These are phyloP conservation scores for Barnettozyma pratensis DNA, from an alignment of 805 yeast species.

Conservation along the genomic window DNA sequence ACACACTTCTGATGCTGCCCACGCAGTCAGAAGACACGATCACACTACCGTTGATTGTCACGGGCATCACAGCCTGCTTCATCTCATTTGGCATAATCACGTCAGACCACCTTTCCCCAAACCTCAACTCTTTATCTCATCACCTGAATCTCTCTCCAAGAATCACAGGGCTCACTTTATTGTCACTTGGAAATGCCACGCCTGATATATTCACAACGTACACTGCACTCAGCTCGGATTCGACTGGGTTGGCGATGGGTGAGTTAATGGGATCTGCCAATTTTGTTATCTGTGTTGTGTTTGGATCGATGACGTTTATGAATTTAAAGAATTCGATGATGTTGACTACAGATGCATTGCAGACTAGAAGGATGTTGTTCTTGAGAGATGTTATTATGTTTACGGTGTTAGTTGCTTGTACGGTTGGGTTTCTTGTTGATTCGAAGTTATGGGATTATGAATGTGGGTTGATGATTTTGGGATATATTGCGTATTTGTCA, in stretches of 20 bases:
- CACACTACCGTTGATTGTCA: too few species aligned
- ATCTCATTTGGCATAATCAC: constrained; percentile 72
- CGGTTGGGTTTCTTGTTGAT: constrained; percentile 49
- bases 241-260: constrained; percentile 77
- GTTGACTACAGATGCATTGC: not conserved
- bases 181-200: constrained; percentile 90
- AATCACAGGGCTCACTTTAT: constrained; percentile 76
- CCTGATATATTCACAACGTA: constrained; percentile 87
- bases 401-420: constrained; percentile 40
- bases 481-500: constrained; percentile 55
- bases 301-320: constrained; percentile 71
- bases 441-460: constrained; percentile 51
- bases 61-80: constrained; percentile 29
- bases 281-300: constrained; percentile 72
- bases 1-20: too few species aligned
- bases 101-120: constrained; percentile 78
- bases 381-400: constrained; percentile 60
- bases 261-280: constrained; percentile 90
- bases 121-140: constrained; percentile 59
- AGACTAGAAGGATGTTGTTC: constrained; percentile 40
- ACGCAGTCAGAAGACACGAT: not conserved
- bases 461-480: constrained; percentile 49
- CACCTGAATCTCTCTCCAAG: constrained; percentile 64
- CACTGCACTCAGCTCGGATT: constrained; percentile 69
- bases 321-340: constrained; percentile 45